Base-by-base conservation (phyloP, 768 basidiomycete species). In the Tremella yokohamensis region DNA sequence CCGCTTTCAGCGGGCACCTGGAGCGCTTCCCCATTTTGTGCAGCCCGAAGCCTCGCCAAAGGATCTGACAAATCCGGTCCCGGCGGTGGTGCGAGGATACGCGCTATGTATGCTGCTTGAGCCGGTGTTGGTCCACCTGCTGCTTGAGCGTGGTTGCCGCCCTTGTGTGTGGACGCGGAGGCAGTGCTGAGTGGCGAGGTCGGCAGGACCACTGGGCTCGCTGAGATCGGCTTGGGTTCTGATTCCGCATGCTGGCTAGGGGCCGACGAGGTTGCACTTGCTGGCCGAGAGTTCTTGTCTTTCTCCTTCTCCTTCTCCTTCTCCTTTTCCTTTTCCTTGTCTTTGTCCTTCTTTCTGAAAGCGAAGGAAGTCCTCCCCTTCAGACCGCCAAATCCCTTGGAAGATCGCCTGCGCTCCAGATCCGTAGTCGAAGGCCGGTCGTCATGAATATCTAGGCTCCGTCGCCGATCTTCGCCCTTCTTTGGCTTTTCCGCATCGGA, bases 41-140 rank as follows among this genome's bases (percentile, higher is more conserved):
- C 66, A 2, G 64, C 66, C 12, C 63, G 58, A 16, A 70, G 63
- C 40, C 64, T 68, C 1, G 72, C 66, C 8, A 73, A 54, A 12
- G 75, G 73, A 58, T 76, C 75, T 3, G 54, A 54, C 2, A 47
- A 22, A 18, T 64, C 63, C 1, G 40, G 25, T 20, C 42, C 52
- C 11, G 57, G 54, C 3, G 72, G 72, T 12, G 64, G 63, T 38
- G 69, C 57, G 9, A 78, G 69, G 26, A 78, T 70, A 24, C 73
- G 66, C 3, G 63, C 64, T 44, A 78, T 77, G 50, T 78, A 78
- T 15, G 75, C 76, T 34, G 74, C 65, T 61, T 78, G 76, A n/a
- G 72, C 73, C 0, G 69, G 68, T 6, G 70, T 73, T 13, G 73
- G 75, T 25, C 66, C 66, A 15, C 64, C 53, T 34, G 11, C 29